Conservation (phyloP, 306 rosid genomes). For the Delonix regia region DNA sequence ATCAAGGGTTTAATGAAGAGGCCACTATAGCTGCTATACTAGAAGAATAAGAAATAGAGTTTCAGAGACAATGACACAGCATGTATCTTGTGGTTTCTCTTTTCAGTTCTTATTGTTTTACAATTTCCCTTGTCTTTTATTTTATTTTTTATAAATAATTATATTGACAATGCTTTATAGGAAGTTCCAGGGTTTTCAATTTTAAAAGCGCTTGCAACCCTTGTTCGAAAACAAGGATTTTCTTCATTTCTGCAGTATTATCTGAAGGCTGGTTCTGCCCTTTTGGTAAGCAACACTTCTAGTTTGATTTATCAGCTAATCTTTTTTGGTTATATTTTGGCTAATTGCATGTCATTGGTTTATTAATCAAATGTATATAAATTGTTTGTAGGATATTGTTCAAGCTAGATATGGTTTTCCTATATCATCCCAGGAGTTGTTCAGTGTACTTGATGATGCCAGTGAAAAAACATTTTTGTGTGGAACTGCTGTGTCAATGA, state of each 20-base stretch:
- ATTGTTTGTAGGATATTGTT: slow-evolving; percentile 69
- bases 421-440: slow-evolving; percentile 66
- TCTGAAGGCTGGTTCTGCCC: slow-evolving; percentile 85
- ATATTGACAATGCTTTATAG: slow-evolving; percentile 50
- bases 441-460: slow-evolving; percentile 74
- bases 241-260: slow-evolving; percentile 61
- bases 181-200: slow-evolving; percentile 75
- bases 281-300: slow-evolving; percentile 61
- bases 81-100: slow-evolving; percentile 12
- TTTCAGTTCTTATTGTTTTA: slow-evolving; percentile 11
- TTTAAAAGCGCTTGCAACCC: slow-evolving; percentile 55
- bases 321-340: slow-evolving; percentile 15
- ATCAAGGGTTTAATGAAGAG: background rate
- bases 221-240: slow-evolving; percentile 60
- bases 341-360: slow-evolving; percentile 12
- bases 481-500: slow-evolving; percentile 71
- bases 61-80: slow-evolving; percentile 12
- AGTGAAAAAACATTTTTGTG: slow-evolving; percentile 81
- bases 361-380: slow-evolving; percentile 24
- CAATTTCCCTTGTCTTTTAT: background rate
- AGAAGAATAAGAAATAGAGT: slow-evolving; percentile 16
- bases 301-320: slow-evolving; percentile 20
- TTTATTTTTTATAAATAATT: slow-evolving; percentile 12
- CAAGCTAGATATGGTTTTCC: slow-evolving; percentile 70
- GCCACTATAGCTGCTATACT: background rate